Evolutionary conservation across 441 rosid genomes (phyloP), one percentile per base, ranked within the genome.

Genomic region (Melastoma candidum): DNA sequence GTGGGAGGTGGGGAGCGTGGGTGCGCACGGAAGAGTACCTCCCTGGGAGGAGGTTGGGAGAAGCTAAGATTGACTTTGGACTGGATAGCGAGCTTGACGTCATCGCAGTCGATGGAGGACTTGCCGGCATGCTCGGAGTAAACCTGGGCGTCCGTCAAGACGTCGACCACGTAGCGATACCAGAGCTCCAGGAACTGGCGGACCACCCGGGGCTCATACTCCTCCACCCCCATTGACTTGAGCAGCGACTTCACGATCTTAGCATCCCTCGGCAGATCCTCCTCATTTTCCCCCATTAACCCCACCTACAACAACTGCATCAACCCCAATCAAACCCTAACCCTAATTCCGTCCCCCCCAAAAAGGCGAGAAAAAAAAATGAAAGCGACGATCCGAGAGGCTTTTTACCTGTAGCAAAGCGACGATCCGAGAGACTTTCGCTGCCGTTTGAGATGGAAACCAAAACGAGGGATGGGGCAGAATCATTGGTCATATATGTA

Each of bases 21-120:
- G n/a, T n/a, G n/a, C n/a, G n/a, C n/a, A n/a, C n/a, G 22, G 22
- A 17, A 17, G 22, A 17, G 11, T 63, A 83, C 98, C 88, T 85
- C 98, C 77, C 96, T 63, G 0, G 97, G 89, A 2, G 96, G 95
- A 26, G 97, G 96, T 49, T 92, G 95, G 1, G 95, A 84, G 77
- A 88, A 82, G 79, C 87, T 82, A 73, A 79, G 84, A 61, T 84
- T 88, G 49, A 82, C 87, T 79, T 82, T 85, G 0, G 98, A 85
- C 46, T 82, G 97, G 66, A 82, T 80, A 6, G 98, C 94, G 10
- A 88, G 95, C 73, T 85, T 88, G 50, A 87, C 80, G 68, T 88
- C 97, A 9, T 92, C 98, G 32, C 75, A 71, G 47, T 93, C 98
- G 39, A 88, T 75, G 5, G 82, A 54, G 12, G 80, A 26, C 73